Base-by-base conservation (phyloP, 2,329 filamentous ascomycete species). In the Pseudogymnoascus sp. region DNA sequence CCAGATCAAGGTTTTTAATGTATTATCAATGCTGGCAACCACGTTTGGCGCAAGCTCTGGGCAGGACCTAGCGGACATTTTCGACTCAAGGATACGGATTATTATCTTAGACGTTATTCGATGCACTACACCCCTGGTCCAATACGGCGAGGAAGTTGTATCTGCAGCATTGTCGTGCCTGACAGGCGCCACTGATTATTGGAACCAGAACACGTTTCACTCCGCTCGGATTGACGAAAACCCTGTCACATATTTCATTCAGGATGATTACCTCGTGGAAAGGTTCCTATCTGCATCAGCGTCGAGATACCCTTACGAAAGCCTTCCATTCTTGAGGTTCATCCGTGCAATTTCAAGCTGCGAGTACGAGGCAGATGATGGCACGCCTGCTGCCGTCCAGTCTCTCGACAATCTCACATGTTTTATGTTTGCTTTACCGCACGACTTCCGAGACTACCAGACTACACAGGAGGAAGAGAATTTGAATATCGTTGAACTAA, bases 391-490 rank as follows among this genome's bases (percentile, higher is more conserved):
- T 43, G 80, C 92, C 8, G 75, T 88, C 38, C 77, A 82, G n/a
- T 79, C 88, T 63, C 79, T 97, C 11, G 84, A 87, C 63, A 82
- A 80, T 63, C 88, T 92, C 62, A 83, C 85, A 1, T 88, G 84
- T 5, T 84, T 97, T 62, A 96, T 93, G 28, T 88, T 96, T 68
- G 79, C 83, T 11, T 81, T 96, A n/a, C 88, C 90, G 0, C 76
- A 82, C 0, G 76, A 83, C 34, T 96, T 96, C 72, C 82, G 83
- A 43, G 84, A 84, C 37, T 97, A 96, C 69, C 84, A 88, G 65
- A 85, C 93, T 11, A 86, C 89, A 40, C 86, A 89, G 62, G 93
- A 97, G 75, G 91, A 96, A 67, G 90, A 95, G 64, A 93, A 95
- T 68, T 86, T 85, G 25, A 95, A 96, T 69, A 85, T 85, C 16